phyloP scores from a whole-genome alignment of 148 eudicot genomes.

The Vaccinium corymbosum region DNA sequence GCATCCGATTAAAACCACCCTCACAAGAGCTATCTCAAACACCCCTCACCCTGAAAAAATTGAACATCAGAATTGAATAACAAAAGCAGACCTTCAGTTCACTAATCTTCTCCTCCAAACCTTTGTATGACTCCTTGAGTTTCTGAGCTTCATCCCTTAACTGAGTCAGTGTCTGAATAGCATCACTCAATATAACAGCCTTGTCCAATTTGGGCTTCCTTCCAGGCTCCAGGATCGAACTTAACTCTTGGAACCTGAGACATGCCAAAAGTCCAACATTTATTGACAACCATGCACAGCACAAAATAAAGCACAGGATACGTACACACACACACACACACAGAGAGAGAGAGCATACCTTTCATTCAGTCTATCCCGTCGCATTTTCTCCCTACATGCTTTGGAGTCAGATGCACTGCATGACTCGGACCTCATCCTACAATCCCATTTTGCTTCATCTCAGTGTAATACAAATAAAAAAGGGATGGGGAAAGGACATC shows the following conservation, averaged over 20 bases:
- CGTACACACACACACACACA: not conserved
- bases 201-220: slow-evolving; percentile 50
- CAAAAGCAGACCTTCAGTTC: slow-evolving; percentile 47
- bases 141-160: slow-evolving; percentile 47
- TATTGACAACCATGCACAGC: not conserved
- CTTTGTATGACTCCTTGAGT: slow-evolving; percentile 37
- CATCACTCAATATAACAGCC: slow-evolving; percentile 48
- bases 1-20: not conserved
- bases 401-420: slow-evolving; percentile 27
- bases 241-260: slow-evolving; percentile 43
- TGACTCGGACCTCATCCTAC: slow-evolving; percentile 40
- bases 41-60: not conserved
- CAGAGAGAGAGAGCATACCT: slow-evolving; percentile 30
- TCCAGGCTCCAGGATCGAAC: slow-evolving; percentile 40
- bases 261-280: not conserved
- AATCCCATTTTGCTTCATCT: slow-evolving; percentile 1
- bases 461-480: not conserved
- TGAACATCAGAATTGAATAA: not conserved
- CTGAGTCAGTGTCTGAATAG: slow-evolving; percentile 45
- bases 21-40: not conserved
- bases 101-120: slow-evolving; percentile 40
- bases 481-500: not conserved
- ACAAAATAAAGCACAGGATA: not conserved
- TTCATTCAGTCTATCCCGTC: slow-evolving; percentile 53
- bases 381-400: slow-evolving; percentile 61